A percentile compares a stretch with the other conserved stretches of the same genome.
Conservation (phyloP, 179 eudicot genomes). For the Spergularia azorica region DNA sequence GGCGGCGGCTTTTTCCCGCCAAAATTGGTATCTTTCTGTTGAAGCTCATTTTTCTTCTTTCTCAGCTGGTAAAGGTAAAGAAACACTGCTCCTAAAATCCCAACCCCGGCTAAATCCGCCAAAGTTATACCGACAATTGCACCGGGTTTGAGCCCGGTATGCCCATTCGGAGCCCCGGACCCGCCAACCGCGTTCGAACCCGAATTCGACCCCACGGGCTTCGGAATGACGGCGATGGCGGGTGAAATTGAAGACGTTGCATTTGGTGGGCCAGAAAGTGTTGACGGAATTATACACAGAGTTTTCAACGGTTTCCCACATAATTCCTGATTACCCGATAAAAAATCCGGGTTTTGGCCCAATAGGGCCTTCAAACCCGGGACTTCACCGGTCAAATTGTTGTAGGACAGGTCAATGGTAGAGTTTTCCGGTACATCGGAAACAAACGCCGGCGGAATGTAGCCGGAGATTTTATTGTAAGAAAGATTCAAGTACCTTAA, state of each 20-base stretch:
- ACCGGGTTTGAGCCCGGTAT: slow-evolving; percentile 50
- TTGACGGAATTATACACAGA: slow-evolving; percentile 65
- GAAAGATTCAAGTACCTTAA: slow-evolving; percentile 63
- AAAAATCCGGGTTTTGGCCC: slow-evolving; percentile 49
- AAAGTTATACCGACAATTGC: slow-evolving; percentile 68
- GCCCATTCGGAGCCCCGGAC: slow-evolving; percentile 13
- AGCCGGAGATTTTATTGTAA: slow-evolving; percentile 60
- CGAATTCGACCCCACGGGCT: slow-evolving; percentile 33
- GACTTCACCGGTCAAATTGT: slow-evolving; percentile 71
- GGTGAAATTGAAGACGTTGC: slow-evolving; percentile 47
- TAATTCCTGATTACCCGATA: slow-evolving; percentile 57
- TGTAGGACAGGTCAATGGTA: slow-evolving; percentile 66
- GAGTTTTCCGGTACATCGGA: slow-evolving; percentile 43
- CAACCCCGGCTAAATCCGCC: slow-evolving; percentile 74
- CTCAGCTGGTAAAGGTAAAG: slow-evolving; percentile 51
- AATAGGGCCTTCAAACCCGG: slow-evolving; percentile 45
- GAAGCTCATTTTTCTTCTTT: slow-evolving; percentile 31
- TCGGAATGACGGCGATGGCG: slow-evolving; percentile 84
- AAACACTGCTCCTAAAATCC: slow-evolving; percentile 47
- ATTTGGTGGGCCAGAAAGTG: slow-evolving; percentile 66
- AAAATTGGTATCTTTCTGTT: slow-evolving; percentile 15
- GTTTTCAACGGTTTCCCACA: slow-evolving; percentile 85
- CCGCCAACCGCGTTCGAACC: slow-evolving; percentile 16
- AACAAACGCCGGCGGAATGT: slow-evolving; percentile 50
- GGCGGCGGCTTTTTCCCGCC: slow-evolving; percentile 15